These are phyloP conservation scores for Elsinoe fawcettii DNA, from an alignment of 2,329 filamentous ascomycete species.

Conservation along the genomic window DNA sequence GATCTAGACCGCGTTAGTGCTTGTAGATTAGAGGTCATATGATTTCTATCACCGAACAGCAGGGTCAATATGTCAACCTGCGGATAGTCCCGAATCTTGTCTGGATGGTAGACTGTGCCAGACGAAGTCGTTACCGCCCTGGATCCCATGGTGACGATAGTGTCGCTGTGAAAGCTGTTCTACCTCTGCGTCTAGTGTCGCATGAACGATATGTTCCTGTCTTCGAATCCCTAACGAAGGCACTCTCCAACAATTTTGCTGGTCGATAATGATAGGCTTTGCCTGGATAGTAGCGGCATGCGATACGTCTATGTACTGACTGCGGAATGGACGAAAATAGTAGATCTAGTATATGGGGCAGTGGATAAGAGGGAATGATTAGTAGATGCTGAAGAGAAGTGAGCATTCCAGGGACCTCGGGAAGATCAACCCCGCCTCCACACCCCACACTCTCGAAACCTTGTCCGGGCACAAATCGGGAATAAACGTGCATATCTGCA, in stretches of 20 bases:
- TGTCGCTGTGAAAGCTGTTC: no score
- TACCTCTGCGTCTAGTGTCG: no score
- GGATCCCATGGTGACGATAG: not conserved
- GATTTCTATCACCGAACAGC: not conserved
- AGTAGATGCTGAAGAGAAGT: not conserved
- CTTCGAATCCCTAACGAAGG: no score
- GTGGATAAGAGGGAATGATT: not conserved
- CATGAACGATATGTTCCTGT: no score
- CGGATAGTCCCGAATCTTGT: conserved; percentile 3
- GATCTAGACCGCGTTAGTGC: no score
- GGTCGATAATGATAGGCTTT: no score
- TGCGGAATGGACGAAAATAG: no score
- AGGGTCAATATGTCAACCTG: conserved; percentile 5
- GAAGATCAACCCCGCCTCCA: not conserved
- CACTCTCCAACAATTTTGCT: no score
- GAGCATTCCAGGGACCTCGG: not conserved
- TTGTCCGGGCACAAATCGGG: not conserved
- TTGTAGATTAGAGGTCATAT: no score
- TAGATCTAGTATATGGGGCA: not conserved
- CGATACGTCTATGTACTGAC: no score
- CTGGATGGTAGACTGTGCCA: conserved; percentile 2
- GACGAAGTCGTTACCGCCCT: conserved; percentile 1
- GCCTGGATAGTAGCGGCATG: no score
- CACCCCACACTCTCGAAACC: not conserved
- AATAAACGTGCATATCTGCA: not conserved